These are phyloP conservation scores for Ochetophila trinervis DNA, from an alignment of 306 rosid genomes.

Conservation along the genomic window DNA sequence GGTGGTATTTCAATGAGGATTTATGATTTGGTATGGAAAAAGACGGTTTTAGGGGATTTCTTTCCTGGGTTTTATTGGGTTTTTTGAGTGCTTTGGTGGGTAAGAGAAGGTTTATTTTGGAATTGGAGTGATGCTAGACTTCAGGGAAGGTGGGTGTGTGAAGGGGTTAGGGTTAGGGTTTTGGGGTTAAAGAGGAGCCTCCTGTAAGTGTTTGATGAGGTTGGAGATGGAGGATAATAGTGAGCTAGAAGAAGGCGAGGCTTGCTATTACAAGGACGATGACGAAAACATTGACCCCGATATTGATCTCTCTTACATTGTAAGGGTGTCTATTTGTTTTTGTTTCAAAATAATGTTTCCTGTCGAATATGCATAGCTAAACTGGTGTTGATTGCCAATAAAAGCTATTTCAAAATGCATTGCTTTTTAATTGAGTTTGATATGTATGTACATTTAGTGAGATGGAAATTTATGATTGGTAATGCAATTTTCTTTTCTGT, in stretches of 20 bases:
- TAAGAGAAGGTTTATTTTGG: constrained; percentile 22
- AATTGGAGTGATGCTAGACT: constrained; percentile 71
- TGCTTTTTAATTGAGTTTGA: constrained; percentile 20
- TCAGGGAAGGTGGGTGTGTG: constrained; percentile 52
- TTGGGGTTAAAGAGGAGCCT: constrained; percentile 36
- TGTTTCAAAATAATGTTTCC: constrained; percentile 20
- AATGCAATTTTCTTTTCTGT: too few relatives aligned
- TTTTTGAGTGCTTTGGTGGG: constrained; percentile 37
- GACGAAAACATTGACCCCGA: constrained; percentile 51
- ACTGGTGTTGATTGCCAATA: constrained; percentile 1
- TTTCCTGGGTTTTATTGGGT: constrained; percentile 41
- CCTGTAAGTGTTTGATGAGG: constrained; percentile 33
- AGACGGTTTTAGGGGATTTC: constrained; percentile 27
- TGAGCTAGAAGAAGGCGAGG: constrained; percentile 80
- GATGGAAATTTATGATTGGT: not conserved
- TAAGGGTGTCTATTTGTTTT: constrained; percentile 47
- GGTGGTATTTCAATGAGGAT: constrained; percentile 37
- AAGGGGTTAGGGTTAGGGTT: constrained; percentile 33
- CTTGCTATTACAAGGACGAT: constrained; percentile 52
- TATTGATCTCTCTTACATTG: constrained; percentile 62
- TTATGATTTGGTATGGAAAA: constrained; percentile 28
- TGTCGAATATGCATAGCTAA: constrained; percentile 27
- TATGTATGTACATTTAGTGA: not conserved
- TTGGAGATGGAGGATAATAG: constrained; percentile 44
- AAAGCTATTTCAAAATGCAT: constrained; percentile 7